Conservation (phyloP, 805 yeast species). For the Yarrowia osloensis region DNA sequence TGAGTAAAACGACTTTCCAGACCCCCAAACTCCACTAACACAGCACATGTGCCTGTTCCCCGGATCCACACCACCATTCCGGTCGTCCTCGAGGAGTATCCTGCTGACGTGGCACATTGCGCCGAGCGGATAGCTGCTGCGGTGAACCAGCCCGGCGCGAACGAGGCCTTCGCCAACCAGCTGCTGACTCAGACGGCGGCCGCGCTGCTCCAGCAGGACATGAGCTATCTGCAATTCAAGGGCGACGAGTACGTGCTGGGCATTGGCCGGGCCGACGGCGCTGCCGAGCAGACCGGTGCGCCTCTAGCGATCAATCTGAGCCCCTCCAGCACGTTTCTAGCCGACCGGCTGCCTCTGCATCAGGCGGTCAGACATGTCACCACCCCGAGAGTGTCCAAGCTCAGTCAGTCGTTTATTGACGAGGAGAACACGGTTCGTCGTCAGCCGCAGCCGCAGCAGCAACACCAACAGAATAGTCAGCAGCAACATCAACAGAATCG, state of each 20-base stretch:
- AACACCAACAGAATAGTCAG: neutral
- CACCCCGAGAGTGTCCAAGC: neutral
- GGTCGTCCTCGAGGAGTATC: slow-evolving; percentile 19
- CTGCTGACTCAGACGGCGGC: neutral
- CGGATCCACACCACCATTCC: slow-evolving; percentile 6
- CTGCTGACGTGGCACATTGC: neutral
- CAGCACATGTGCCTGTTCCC: neutral
- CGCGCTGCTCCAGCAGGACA: neutral
- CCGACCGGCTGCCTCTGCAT: neutral
- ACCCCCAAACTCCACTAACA: neutral
- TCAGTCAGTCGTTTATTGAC: neutral
- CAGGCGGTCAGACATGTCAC: neutral
- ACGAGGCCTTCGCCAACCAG: neutral
- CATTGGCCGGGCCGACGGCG: neutral
- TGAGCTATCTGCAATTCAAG: slow-evolving; percentile 10
- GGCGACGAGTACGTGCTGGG: slow-evolving; percentile 1
- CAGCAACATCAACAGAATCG: neutral
- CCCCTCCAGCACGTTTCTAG: neutral
- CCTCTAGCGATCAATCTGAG: neutral
- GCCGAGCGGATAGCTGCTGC: neutral
- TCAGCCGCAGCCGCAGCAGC: neutral
- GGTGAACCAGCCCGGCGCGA: neutral
- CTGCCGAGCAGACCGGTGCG: neutral
- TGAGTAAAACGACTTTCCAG: neutral
- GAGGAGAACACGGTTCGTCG: neutral